Percentiles rank a stretch among this genome's conserved stretches.
These are phyloP conservation scores for Xylariaceae sp. DNA, from an alignment of 2,329 filamentous ascomycete species.

Conservation along the genomic window DNA sequence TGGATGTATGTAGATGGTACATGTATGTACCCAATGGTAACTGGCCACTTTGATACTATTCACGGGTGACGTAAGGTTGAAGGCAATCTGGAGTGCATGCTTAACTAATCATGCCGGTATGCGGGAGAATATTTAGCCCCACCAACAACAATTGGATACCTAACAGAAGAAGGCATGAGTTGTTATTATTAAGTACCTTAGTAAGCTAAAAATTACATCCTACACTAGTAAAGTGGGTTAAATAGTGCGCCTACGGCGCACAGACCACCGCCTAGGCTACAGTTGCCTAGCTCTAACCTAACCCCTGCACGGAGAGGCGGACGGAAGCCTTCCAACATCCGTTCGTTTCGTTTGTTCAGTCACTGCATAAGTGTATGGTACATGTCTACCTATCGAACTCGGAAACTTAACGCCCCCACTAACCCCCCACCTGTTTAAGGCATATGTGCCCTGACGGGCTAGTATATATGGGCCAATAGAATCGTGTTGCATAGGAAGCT, in stretches of 20 bases:
- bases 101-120: neutral
- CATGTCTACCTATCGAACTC: too few species aligned
- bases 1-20: neutral
- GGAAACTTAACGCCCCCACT: neutral
- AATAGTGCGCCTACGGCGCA: too few species aligned
- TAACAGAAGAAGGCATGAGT: too few species aligned
- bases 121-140: neutral
- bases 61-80: neutral
- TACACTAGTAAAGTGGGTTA: too few species aligned
- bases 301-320: too few species aligned
- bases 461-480: constrained; percentile 1
- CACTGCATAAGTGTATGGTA: too few species aligned
- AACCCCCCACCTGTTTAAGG: neutral
- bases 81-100: neutral
- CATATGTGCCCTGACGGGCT: neutral
- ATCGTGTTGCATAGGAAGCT: constrained; percentile 2
- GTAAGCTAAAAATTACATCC: too few species aligned
- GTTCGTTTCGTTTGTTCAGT: too few species aligned
- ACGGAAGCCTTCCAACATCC: too few species aligned
- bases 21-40: neutral
- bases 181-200: too few species aligned
- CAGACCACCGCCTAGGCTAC: too few species aligned
- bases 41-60: neutral
- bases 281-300: too few species aligned
- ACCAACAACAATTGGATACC: neutral